Percentiles rank a stretch among this genome's conserved stretches.
These are phyloP conservation scores for Rusavskia elegans DNA, from an alignment of 495 filamentous ascomycete species.

Conservation along the genomic window DNA sequence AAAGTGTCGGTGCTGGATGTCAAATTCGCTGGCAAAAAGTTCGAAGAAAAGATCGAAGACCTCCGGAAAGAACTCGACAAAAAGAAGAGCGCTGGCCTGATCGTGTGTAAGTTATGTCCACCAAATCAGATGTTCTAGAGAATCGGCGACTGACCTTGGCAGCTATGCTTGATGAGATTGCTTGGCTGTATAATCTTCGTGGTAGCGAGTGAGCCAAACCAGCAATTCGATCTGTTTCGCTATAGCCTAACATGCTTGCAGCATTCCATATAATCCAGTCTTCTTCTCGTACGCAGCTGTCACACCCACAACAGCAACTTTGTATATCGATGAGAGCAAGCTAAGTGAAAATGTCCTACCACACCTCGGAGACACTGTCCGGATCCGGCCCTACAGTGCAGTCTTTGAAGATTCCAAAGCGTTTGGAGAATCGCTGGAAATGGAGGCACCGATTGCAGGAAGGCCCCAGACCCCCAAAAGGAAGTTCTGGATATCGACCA, in stretches of 20 bases:
- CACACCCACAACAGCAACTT: slow-evolving; percentile 61
- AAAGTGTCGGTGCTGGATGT: slow-evolving; percentile 50
- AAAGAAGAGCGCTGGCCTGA: slow-evolving; percentile 74
- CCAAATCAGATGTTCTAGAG: background rate
- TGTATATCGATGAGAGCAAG: slow-evolving; percentile 76
- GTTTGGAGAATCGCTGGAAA: slow-evolving; percentile 24
- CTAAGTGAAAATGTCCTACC: slow-evolving; percentile 48
- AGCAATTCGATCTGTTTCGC: background rate
- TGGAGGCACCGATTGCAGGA: slow-evolving; percentile 12
- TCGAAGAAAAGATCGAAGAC: slow-evolving; percentile 69
- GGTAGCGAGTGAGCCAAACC: slow-evolving; percentile 60
- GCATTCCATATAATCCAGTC: slow-evolving; percentile 95
- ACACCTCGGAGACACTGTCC: slow-evolving; percentile 58
- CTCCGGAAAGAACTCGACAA: slow-evolving; percentile 84
- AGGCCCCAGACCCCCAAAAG: slow-evolving; percentile 19
- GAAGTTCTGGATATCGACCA: slow-evolving; percentile 81
- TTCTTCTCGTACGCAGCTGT: slow-evolving; percentile 95
- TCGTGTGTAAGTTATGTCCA: slow-evolving; percentile 46
- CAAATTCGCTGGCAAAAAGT: slow-evolving; percentile 70
- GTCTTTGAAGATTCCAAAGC: slow-evolving; percentile 65
- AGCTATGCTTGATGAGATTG: slow-evolving; percentile 91
- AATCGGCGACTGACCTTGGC: background rate
- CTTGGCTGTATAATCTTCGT: slow-evolving; percentile 94
- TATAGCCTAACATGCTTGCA: slow-evolving; percentile 12
- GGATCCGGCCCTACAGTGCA: slow-evolving; percentile 66